Evolutionary conservation across 1,284 basidiomycete genomes (phyloP).

Genomic region (Cutaneotrichosporon sp.): DNA sequence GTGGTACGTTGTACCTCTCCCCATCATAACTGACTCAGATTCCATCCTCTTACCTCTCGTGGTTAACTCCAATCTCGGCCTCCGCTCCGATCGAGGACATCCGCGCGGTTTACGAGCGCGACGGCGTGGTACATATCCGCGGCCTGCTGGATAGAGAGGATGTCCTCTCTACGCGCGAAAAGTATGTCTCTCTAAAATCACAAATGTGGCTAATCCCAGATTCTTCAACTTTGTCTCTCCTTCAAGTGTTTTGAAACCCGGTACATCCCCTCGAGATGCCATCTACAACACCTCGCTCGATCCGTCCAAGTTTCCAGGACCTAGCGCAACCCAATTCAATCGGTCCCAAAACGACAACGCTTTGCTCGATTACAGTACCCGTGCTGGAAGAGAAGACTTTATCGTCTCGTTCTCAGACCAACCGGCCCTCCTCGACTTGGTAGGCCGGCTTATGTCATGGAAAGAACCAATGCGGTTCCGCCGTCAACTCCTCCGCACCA

Average conservation of each 20-base stretch:
- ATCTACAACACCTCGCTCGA: constrained; percentile 17
- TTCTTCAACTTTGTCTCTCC: constrained; percentile 22
- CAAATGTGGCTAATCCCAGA: constrained; percentile 2
- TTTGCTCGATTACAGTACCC: constrained; percentile 13
- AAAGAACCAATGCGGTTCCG: constrained; percentile 18
- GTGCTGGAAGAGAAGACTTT: constrained; percentile 14
- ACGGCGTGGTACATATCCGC: constrained; percentile 24
- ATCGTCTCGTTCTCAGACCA: constrained; percentile 17
- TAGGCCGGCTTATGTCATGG: constrained; percentile 21
- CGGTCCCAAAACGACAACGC: constrained; percentile 17
- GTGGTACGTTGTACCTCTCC: constrained; percentile 4
- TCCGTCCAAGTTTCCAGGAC: not conserved
- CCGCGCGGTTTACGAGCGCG: constrained; percentile 21
- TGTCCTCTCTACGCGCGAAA: constrained; percentile 10
- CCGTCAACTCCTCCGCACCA: constrained; percentile 23
- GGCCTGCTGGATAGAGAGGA: constrained; percentile 20
- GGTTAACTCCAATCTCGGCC: constrained; percentile 21
- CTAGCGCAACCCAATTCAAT: constrained; percentile 6
- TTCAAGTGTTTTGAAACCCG: constrained; percentile 17
- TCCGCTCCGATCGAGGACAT: constrained; percentile 20
- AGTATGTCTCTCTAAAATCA: constrained; percentile 7
- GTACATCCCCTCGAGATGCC: constrained; percentile 17
- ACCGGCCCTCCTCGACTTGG: constrained; percentile 14
- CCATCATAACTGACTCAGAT: constrained; percentile 16
- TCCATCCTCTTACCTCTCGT: constrained; percentile 18